These are phyloP conservation scores for Niebla homalea DNA, from an alignment of 495 filamentous ascomycete species.

Conservation along the genomic window DNA sequence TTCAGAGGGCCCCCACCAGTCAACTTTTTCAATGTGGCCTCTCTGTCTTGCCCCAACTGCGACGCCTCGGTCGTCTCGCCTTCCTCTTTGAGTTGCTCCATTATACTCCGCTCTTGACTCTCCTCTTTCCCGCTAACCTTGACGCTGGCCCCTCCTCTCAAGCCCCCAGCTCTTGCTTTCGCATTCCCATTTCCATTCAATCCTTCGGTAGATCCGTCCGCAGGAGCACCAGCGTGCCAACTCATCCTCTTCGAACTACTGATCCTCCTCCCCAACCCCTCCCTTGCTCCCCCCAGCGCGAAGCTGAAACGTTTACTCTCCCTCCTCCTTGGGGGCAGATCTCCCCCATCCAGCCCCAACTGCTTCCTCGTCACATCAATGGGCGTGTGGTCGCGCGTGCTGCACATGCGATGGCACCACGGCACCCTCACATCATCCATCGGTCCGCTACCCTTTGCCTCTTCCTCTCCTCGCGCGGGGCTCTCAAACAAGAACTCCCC, in stretches of 20 bases:
- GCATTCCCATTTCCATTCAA: not conserved
- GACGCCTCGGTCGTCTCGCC: not conserved
- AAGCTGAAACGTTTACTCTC: not conserved
- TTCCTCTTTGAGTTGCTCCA: slow-evolving; percentile 10
- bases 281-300: not conserved
- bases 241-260: not conserved
- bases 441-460: slow-evolving; percentile 35
- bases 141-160: not conserved
- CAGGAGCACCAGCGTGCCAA: not conserved
- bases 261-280: not conserved
- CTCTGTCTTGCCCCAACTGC: not conserved
- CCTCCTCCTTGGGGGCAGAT: not conserved
- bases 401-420: slow-evolving; percentile 79
- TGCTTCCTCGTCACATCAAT: slow-evolving; percentile 47
- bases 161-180: not conserved
- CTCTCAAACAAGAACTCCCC: slow-evolving; percentile 74
- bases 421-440: slow-evolving; percentile 27
- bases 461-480: not conserved
- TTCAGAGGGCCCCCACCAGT: not conserved
- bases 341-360: slow-evolving; percentile 40
- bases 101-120: slow-evolving; percentile 5
- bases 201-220: not conserved
- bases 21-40: not conserved
- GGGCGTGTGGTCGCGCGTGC: slow-evolving; percentile 66
- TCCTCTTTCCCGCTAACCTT: slow-evolving; percentile 10